These are phyloP conservation scores for Solioccasus polychromus DNA, from an alignment of 768 basidiomycete genomes.

Conservation along the genomic window DNA sequence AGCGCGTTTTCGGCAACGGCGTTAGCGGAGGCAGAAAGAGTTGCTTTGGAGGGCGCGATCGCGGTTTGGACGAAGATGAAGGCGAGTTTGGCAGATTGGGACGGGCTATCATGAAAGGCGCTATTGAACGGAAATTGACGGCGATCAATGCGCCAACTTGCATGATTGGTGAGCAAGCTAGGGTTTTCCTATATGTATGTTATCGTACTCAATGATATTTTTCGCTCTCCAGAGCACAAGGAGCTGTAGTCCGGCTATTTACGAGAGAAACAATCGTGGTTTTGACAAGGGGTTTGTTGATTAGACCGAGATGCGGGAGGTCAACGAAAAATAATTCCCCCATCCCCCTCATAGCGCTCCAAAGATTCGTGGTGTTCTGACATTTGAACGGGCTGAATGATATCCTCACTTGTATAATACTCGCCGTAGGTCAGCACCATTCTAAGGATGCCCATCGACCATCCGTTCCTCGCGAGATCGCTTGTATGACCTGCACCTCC, in stretches of 20 bases:
- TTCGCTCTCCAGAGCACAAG: too few relatives aligned
- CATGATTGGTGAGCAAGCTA: neutral
- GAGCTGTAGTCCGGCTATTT: too few relatives aligned
- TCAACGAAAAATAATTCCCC: too few relatives aligned
- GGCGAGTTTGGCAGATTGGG: constrained; percentile 34
- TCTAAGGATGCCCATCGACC: constrained; percentile 10
- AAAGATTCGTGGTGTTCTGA: too few relatives aligned
- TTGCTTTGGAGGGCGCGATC: constrained; percentile 46
- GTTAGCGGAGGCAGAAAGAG: constrained; percentile 42
- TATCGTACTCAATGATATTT: too few relatives aligned
- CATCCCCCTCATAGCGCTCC: too few relatives aligned
- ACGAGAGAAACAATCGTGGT: too few relatives aligned
- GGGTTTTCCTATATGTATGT: neutral
- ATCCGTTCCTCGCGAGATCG: constrained; percentile 4
- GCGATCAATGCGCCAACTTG: neutral
- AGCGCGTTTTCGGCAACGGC: constrained; percentile 38
- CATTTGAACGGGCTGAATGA: constrained; percentile 6
- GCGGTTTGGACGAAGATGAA: constrained; percentile 50
- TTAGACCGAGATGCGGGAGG: too few relatives aligned
- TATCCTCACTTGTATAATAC: constrained; percentile 25
- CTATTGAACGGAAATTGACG: constrained; percentile 18
- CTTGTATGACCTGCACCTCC: constrained; percentile 9
- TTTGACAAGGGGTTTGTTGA: too few relatives aligned
- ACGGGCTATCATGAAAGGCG: constrained; percentile 40
- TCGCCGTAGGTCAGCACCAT: constrained; percentile 23